Evolutionary conservation across 2,329 filamentous ascomycete species (phyloP).

Genomic region (Scolecobasidium constrictum): DNA sequence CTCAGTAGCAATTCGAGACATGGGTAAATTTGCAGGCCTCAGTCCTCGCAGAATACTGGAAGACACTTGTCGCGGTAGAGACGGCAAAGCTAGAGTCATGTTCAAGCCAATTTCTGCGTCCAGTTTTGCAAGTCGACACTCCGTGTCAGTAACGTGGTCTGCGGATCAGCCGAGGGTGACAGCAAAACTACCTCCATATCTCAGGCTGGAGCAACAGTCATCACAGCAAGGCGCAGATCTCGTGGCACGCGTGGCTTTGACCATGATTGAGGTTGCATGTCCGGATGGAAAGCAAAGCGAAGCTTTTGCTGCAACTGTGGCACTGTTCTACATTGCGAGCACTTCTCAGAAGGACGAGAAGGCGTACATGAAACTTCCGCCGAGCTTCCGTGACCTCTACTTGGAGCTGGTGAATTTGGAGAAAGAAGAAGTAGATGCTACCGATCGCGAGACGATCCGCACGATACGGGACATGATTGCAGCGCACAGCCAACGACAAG

Average conservation of each 20-base stretch:
- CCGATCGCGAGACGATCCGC: slow-evolving; percentile 59
- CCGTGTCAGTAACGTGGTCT: slow-evolving; percentile 66
- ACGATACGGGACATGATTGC: slow-evolving; percentile 61
- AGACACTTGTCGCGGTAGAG: slow-evolving; percentile 77
- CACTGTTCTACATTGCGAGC: slow-evolving; percentile 71
- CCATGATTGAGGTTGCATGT: slow-evolving; percentile 65
- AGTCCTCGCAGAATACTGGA: slow-evolving; percentile 68
- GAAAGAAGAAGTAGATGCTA: slow-evolving; percentile 57
- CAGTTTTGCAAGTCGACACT: slow-evolving; percentile 65
- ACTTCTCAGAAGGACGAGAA: slow-evolving; percentile 79
- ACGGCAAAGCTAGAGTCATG: slow-evolving; percentile 54
- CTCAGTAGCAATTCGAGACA: slow-evolving; percentile 63
- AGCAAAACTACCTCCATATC: slow-evolving; percentile 1
- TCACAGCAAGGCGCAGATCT: slow-evolving; percentile 12
- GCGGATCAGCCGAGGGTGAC: slow-evolving; percentile 32
- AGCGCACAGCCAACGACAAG: slow-evolving; percentile 47
- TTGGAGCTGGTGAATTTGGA: slow-evolving; percentile 61
- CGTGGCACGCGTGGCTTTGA: slow-evolving; percentile 44
- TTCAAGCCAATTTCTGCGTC: slow-evolving; percentile 63
- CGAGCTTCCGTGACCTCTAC: slow-evolving; percentile 78
- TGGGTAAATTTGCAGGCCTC: slow-evolving; percentile 72
- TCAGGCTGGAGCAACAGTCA: slow-evolving; percentile 3
- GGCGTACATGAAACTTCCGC: slow-evolving; percentile 64
- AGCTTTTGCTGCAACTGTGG: slow-evolving; percentile 69
- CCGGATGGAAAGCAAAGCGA: slow-evolving; percentile 74